A percentile compares a stretch with the other conserved stretches of the same genome.
These are phyloP conservation scores for Primulina huaijiensis DNA, from an alignment of 257 asterid genomes.

Conservation along the genomic window DNA sequence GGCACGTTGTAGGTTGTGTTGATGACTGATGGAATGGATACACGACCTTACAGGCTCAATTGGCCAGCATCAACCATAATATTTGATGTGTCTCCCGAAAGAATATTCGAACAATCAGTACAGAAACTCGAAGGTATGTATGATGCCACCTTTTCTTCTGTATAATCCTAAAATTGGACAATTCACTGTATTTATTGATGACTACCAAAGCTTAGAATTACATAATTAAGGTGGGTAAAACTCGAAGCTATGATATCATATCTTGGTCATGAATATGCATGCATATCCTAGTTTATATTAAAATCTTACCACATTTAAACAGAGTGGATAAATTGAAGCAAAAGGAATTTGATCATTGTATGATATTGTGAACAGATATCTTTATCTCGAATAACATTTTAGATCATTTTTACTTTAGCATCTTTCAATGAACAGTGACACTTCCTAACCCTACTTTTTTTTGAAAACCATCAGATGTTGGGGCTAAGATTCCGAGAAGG, in stretches of 20 bases:
- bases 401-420: background rate
- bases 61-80: slow-evolving; percentile 72
- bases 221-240: too few species aligned
- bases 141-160: background rate
- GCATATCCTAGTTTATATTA: too few species aligned
- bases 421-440: slow-evolving; percentile 19
- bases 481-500: slow-evolving; percentile 74
- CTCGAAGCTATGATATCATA: too few species aligned
- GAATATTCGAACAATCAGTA: slow-evolving; percentile 40
- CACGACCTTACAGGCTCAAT: slow-evolving; percentile 74
- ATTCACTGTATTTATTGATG: background rate
- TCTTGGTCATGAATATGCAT: too few species aligned
- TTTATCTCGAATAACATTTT: background rate
- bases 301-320: too few species aligned
- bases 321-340: too few species aligned
- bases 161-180: background rate
- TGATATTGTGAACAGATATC: background rate
- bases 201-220: background rate
- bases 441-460: slow-evolving; percentile 22
- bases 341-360: background rate
- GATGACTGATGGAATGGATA: slow-evolving; percentile 85
- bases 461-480: slow-evolving; percentile 42
- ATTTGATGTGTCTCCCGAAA: slow-evolving; percentile 61
- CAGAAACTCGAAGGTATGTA: slow-evolving; percentile 62
- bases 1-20: slow-evolving; percentile 61